phyloP scores from a whole-genome alignment of 352 stramenopile genomes.

The Pythium insidiosum region DNA sequence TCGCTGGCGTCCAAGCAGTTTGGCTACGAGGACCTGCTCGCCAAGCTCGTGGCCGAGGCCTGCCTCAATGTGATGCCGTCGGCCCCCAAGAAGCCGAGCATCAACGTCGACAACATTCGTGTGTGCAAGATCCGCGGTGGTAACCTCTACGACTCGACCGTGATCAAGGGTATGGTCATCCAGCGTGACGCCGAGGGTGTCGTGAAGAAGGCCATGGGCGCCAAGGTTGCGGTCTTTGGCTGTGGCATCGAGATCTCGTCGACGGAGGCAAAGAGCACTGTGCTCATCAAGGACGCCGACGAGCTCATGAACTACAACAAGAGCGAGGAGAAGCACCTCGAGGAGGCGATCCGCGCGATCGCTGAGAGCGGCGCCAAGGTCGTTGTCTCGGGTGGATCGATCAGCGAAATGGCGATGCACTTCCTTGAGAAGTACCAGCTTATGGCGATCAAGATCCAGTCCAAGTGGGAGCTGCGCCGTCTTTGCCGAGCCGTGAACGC shows the following conservation, averaged over 20 bases:
- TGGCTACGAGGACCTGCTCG: constrained; percentile 93
- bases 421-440: constrained; percentile 99
- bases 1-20: constrained; percentile 98
- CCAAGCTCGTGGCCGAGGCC: constrained; percentile 92
- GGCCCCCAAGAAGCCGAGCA: constrained; percentile 71
- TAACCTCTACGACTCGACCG: constrained; percentile 91
- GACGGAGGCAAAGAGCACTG: constrained; percentile 98
- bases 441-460: constrained; percentile 95
- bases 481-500: constrained; percentile 96
- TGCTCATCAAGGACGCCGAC: constrained; percentile 99
- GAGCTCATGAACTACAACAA: constrained; percentile 99
- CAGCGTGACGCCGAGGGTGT: constrained; percentile 90
- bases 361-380: constrained; percentile 94
- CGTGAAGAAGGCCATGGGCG: constrained; percentile 87
- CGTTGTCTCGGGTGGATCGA: constrained; percentile 93
- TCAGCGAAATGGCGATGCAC: constrained; percentile 99
- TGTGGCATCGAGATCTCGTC: constrained; percentile 95
- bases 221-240: constrained; percentile 96
- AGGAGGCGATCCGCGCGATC: constrained; percentile 97
- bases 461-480: constrained; percentile 98
- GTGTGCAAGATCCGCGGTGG: constrained; percentile 97
- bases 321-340: constrained; percentile 96
- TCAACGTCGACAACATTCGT: constrained; percentile 98
- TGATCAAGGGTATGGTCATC: constrained; percentile 98
- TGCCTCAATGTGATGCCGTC: constrained; percentile 92